These are phyloP conservation scores for Chrysoporthe puriensis DNA, from an alignment of 2,329 filamentous ascomycete species.

Conservation along the genomic window DNA sequence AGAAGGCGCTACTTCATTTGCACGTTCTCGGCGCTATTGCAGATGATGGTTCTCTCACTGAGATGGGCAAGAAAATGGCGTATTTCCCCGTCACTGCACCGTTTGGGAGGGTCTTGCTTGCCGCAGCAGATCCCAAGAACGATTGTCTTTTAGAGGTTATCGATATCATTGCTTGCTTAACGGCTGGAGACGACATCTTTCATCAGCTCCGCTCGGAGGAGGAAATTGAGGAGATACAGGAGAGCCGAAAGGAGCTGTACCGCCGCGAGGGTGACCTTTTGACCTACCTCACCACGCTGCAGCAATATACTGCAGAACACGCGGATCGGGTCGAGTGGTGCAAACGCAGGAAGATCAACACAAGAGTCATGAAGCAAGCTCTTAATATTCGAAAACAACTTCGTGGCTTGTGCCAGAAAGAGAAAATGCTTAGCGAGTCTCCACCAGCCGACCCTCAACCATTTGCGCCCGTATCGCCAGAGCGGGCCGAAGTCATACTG, in stretches of 20 bases:
- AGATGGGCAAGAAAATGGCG: slow-evolving; percentile 75
- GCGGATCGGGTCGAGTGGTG: slow-evolving; percentile 62
- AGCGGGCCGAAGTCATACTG: slow-evolving; percentile 57
- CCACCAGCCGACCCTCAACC: slow-evolving; percentile 58
- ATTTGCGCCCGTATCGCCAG: slow-evolving; percentile 58
- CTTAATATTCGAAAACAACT: slow-evolving; percentile 66
- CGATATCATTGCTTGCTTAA: slow-evolving; percentile 74
- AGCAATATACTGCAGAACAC: slow-evolving; percentile 62
- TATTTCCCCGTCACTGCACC: slow-evolving; percentile 81
- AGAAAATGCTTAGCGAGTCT: slow-evolving; percentile 52
- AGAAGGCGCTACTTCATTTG: slow-evolving; percentile 81
- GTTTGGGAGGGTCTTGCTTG: slow-evolving; percentile 80
- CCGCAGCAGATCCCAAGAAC: slow-evolving; percentile 70
- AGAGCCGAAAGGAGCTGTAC: slow-evolving; percentile 58
- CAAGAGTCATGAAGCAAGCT: slow-evolving; percentile 65
- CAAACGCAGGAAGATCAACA: slow-evolving; percentile 58
- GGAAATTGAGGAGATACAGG: slow-evolving; percentile 56
- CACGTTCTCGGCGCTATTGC: slow-evolving; percentile 77
- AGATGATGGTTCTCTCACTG: slow-evolving; percentile 73
- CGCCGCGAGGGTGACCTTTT: slow-evolving; percentile 68
- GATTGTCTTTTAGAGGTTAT: slow-evolving; percentile 82
- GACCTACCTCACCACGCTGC: slow-evolving; percentile 66
- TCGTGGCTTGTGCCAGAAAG: slow-evolving; percentile 56
- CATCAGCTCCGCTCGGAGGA: slow-evolving; percentile 62
- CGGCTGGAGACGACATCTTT: slow-evolving; percentile 66